These are phyloP conservation scores for Boletus rubropictus DNA, from an alignment of 768 basidiomycete species.

Conservation along the genomic window DNA sequence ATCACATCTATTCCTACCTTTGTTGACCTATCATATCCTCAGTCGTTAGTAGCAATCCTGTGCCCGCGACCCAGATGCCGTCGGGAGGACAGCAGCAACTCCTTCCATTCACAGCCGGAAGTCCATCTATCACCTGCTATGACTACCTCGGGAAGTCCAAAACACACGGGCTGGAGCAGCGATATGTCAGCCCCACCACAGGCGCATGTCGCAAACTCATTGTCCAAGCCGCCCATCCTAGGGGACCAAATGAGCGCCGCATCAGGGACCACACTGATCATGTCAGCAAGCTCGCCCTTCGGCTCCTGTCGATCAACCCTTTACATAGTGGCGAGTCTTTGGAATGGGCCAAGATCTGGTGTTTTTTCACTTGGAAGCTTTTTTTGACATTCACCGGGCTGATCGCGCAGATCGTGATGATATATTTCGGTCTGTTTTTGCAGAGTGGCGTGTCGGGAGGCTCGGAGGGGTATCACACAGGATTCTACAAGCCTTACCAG, in stretches of 20 bases:
- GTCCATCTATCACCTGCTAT: slow-evolving; percentile 1
- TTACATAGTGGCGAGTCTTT: not conserved
- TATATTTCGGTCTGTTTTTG: no score
- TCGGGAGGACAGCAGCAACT: not conserved
- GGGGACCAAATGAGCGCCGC: not conserved
- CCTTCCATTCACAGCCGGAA: not conserved
- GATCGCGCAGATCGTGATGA: not conserved
- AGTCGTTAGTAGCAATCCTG: not conserved
- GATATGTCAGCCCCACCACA: slow-evolving; percentile 18
- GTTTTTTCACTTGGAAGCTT: slow-evolving; percentile 4
- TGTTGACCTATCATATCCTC: not conserved
- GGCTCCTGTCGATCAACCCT: slow-evolving; percentile 6
- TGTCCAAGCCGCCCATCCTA: slow-evolving; percentile 9
- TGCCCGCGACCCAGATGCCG: not conserved
- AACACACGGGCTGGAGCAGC: slow-evolving; percentile 9
- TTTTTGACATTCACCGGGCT: slow-evolving; percentile 9
- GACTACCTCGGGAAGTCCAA: not conserved
- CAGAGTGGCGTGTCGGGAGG: not conserved
- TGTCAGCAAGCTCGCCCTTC: slow-evolving; percentile 12
- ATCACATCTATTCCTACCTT: not conserved
- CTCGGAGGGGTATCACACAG: not conserved
- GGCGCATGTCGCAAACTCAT: slow-evolving; percentile 10
- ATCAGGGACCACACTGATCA: slow-evolving; percentile 1
- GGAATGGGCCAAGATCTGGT: slow-evolving; percentile 7
- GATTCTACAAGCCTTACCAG: not conserved